Evolutionary conservation across 202 grass and related monocot species (phyloP), one percentile per base, ranked within the genome.

Genomic region (Digitaria exilis): DNA sequence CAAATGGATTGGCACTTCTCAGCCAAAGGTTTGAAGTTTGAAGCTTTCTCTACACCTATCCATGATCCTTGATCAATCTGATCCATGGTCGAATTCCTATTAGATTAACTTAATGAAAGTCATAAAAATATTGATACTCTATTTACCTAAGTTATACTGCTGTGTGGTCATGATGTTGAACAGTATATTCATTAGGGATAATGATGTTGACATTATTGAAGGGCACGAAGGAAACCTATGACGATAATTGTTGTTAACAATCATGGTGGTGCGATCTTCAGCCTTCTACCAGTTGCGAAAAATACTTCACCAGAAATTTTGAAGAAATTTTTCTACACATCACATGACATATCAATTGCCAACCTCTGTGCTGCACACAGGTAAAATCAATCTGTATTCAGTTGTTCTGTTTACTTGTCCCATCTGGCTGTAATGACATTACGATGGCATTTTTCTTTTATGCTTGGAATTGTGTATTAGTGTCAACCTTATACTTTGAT

Each of bases 211-310:
- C 69, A 83, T 87, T 89, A 75, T 61, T 95, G 83, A 86, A 98
- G 95, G 84, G 35, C 24, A 35, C 80, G 22, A 65, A 90, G 92
- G 85, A 93, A 98, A 80, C 89, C 95, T 65, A 88, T 98, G 71
- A 98, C 82, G 44, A 69, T 95, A 81, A 81, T 98, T 84, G 92
- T 95, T 75, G 89, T 90, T 69, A 98, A 98, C 84, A 98, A 98
- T 58, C 95, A 98, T 88, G 95, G 95, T 22, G 95, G 95, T 85
- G 95, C 92, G 76, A 98, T 98, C 81, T 98, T 98, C 81, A 95
- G 95, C 77, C 89, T 98, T 91, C 83, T 98, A 62, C 95, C 95
- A 73, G 49, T 98, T 86, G 92, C 92, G 42, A 79, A 95, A 71
- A 87, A 69, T 65, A 61, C 89, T 62, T 71, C 63, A 55, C 69